A percentile compares a stretch with the other conserved stretches of the same genome.
phyloP scores from a whole-genome alignment of 2,329 filamentous ascomycete genomes.

The Alternaria ventricosa region DNA sequence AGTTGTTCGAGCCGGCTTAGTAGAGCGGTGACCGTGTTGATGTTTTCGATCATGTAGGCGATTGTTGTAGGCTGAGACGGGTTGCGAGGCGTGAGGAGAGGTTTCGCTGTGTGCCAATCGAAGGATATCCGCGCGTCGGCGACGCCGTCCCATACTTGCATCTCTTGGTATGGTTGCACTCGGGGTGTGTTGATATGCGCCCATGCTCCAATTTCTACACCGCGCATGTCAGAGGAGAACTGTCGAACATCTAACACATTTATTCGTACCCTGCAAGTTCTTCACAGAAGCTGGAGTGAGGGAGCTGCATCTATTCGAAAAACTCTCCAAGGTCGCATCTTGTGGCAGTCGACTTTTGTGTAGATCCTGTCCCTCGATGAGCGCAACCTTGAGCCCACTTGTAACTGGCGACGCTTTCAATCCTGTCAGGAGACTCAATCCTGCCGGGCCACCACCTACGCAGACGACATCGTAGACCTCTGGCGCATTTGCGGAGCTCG shows the following conservation, averaged over 20 bases:
- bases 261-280: constrained; percentile 68
- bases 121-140: constrained; percentile 88
- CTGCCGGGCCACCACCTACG: constrained; percentile 87
- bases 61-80: constrained; percentile 65
- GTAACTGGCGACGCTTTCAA: constrained; percentile 72
- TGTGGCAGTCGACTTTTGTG: constrained; percentile 70
- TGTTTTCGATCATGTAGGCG: constrained; percentile 96
- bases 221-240: constrained; percentile 15
- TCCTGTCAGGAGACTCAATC: constrained; percentile 67
- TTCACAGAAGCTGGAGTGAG: constrained; percentile 86
- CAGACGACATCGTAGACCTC: constrained; percentile 94
- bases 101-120: constrained; percentile 67
- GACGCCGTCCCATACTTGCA: constrained; percentile 98
- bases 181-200: constrained; percentile 72
- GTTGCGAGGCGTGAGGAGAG: constrained; percentile 46
- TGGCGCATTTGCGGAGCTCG: constrained; percentile 50
- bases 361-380: constrained; percentile 90
- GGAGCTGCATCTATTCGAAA: constrained; percentile 94
- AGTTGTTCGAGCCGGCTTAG: constrained; percentile 74
- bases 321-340: constrained; percentile 68
- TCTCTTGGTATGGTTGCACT: constrained; percentile 88
- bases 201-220: constrained; percentile 79
- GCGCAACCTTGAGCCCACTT: constrained; percentile 78
- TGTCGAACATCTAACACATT: neutral
- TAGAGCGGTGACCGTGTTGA: constrained; percentile 83